Evolutionary conservation across 2,329 filamentous ascomycete species (phyloP), one percentile per base, ranked within the genome.

Genomic region (Colletotrichum costaricense): DNA sequence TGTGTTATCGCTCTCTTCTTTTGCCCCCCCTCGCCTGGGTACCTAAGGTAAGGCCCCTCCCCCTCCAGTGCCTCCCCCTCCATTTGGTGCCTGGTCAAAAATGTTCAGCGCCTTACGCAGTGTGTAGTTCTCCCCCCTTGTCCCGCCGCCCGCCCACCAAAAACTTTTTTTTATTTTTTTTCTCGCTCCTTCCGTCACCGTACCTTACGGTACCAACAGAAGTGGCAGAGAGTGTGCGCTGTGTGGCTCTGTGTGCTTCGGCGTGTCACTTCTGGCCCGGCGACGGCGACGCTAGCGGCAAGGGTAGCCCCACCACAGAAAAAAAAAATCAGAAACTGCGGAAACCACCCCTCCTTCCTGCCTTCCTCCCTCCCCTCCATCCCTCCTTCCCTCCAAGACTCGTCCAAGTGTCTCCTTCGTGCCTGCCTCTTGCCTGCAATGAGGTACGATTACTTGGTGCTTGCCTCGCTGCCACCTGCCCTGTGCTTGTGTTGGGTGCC

Each of bases 321-420:
- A 46, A 58, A 57, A 74, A 74, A 75, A 76, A 75, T 64, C 64
- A 67, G 66, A 74, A 76, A 70, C 60, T 56, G 66, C 58, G 65
- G 69, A 72, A 75, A 77, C 78, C 77, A 75, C 78, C 76, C 76
- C 73, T 73, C 77, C 72, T 75, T 64, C 71, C 71, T 75, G 66
- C 65, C 38, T 30, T 57, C n/a, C 38, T 63, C 66, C 28, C 46
- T 60, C 46, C 30, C 46, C 38, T 69, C 42, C 54, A 52, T 52
- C 35, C 58, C 55, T 68, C 52, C 38, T 28, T 38, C 35, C 35
- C 35, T 42, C 35, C 35, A 42, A 42, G 35, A 42, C 14, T 16
- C 3, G 35, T 42, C 14, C 35, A 42, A 42, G 35, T 42, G 35
- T 42, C 35, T 42, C 35, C 35, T 42, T 42, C 35, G 14, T 16